These are phyloP conservation scores for Rachicladosporium sp. DNA, from an alignment of 2,329 filamentous ascomycete species.

Conservation along the genomic window DNA sequence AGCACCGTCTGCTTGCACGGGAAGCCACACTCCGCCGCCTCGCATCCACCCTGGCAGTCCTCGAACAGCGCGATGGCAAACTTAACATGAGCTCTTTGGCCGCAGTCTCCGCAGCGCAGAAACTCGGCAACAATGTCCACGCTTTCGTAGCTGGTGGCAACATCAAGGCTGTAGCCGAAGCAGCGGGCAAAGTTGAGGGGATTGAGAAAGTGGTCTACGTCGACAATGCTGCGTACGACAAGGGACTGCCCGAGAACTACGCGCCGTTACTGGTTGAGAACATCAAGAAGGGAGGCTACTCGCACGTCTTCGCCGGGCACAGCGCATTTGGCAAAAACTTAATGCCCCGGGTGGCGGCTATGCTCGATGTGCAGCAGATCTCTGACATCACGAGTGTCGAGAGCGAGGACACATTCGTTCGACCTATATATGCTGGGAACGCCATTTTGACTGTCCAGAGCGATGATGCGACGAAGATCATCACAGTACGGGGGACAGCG, in stretches of 20 bases:
- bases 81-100: conserved; percentile 72
- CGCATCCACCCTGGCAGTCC: conserved; percentile 76
- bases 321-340: conserved; percentile 95
- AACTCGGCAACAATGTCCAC: conserved; percentile 73
- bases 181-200: conserved; percentile 79
- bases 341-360: conserved; percentile 77
- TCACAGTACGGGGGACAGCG: conserved; percentile 87
- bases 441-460: conserved; percentile 94
- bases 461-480: conserved; percentile 68
- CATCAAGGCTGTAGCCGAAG: conserved; percentile 62
- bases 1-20: conserved; percentile 26
- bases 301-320: conserved; percentile 80
- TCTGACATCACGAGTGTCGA: conserved; percentile 83
- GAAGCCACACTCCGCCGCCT: conserved; percentile 53
- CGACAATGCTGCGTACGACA: conserved; percentile 83
- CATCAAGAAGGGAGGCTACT: conserved; percentile 89
- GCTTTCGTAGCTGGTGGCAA: conserved; percentile 76
- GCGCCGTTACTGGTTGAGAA: conserved; percentile 91
- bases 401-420: conserved; percentile 84
- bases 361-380: conserved; percentile 85
- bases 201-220: conserved; percentile 84
- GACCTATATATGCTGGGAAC: conserved; percentile 95
- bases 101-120: conserved; percentile 73
- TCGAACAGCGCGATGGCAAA: conserved; percentile 86
- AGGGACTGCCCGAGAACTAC: conserved; percentile 86